A percentile compares a stretch with the other conserved stretches of the same genome.
These are phyloP conservation scores for Haplosporangium gracile DNA, from an alignment of 192 early-diverging fungal species.

Conservation along the genomic window DNA sequence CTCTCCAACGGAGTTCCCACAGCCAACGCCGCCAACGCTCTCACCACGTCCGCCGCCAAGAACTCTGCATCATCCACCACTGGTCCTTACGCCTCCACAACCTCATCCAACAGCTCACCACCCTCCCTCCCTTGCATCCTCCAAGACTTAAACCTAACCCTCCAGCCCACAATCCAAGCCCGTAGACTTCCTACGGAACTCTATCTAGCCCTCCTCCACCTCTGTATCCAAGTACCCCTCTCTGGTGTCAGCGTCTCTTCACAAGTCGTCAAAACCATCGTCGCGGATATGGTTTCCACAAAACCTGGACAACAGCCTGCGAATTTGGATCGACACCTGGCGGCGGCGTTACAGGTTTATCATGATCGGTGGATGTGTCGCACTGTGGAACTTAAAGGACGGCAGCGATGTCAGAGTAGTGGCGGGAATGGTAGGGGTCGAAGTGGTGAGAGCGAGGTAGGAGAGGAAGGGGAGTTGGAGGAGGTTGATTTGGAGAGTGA, in stretches of 20 bases:
- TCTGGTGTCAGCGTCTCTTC: conserved; percentile 5
- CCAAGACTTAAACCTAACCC: conserved; percentile 31
- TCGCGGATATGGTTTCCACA: conserved; percentile 27
- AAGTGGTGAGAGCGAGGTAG: neutral
- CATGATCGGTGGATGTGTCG: conserved; percentile 41
- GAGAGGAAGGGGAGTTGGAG: neutral
- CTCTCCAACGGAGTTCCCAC: neutral
- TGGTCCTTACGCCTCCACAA: neutral
- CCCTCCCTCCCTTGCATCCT: neutral
- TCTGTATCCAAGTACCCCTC: conserved; percentile 26
- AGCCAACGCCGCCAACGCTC: too few relatives aligned
- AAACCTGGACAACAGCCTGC: conserved; percentile 22
- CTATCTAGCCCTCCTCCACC: conserved; percentile 42
- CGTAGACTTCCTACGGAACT: conserved; percentile 34
- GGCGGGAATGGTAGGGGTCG: neutral
- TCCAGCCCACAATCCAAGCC: conserved; percentile 14
- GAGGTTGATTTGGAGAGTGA: neutral
- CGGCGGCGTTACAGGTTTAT: conserved; percentile 34
- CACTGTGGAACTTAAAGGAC: neutral
- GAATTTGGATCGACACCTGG: conserved; percentile 32
- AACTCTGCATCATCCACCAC: neutral
- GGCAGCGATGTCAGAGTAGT: neutral
- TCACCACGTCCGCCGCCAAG: neutral
- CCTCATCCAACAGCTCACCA: neutral
- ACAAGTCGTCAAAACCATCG: conserved; percentile 35